Base-by-base conservation (phyloP, 208 protist genomes). In the Angomonas deanei region DNA sequence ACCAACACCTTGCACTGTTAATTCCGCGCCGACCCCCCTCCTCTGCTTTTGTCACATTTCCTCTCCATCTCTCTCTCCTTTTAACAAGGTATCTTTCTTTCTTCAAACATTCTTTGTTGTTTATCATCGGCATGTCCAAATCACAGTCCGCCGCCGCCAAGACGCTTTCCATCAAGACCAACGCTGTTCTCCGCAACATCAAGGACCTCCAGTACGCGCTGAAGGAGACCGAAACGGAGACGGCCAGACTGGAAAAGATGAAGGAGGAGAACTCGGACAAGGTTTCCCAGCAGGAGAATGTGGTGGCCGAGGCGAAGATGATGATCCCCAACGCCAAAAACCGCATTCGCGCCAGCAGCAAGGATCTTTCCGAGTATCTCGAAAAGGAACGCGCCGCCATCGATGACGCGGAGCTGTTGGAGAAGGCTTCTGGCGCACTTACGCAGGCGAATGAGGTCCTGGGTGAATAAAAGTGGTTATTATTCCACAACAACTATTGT, bases 251-350 rank as follows among this genome's bases (percentile, higher is more conserved):
- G 33, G 60, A 53, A 34, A 64, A 28, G 17, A 53, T 42, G 23
- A 50, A 34, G 50, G 19, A 13, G 28, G 50, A 56, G 17, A 34
- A 77, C 21, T 62, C 72, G 0, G 86, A 93, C 46, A 69, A 73
- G 24, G 72, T 88, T 55, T 65, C 75, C 32, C 86, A 93, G 59
- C 86, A 93, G 66, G 67, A 86, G 42, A 80, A 79, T 55, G 86
- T 93, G 39, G 10, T 93, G 23, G 69, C 63, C 48, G 86, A 93
- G 42, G 82, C 86, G 31, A 64, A 74, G 57, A 90, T 89, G 80
- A 93, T 93, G 86, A 68, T 93, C 19, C 81, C 86, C 3, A 72
- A 90, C 53, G 79, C 81, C 21, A 70, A 78, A 61, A 93, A 93
- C 48, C 70, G 82, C 23, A 74, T 89, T 39, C 68, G 82, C 26